Conservation (phyloP, 768 basidiomycete species). For the Udeniomyces megalosporus region DNA sequence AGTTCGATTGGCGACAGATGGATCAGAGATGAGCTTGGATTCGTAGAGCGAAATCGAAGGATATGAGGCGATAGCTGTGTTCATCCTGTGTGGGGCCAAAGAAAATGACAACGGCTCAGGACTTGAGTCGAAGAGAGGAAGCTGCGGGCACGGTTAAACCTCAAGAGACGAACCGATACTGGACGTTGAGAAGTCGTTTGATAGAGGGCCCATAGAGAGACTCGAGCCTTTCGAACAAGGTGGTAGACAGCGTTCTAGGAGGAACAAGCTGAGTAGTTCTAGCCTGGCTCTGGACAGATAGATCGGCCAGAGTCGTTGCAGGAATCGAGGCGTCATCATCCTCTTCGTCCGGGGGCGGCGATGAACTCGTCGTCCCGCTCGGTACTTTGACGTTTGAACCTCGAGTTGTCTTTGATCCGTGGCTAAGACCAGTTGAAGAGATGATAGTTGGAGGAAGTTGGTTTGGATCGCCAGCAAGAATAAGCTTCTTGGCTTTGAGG, state of each 20-base stretch:
- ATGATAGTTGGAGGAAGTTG: conserved; percentile 83
- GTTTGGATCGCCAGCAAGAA: conserved; percentile 19
- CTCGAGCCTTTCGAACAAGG: conserved; percentile 83
- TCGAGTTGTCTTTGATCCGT: conserved; percentile 5
- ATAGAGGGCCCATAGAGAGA: conserved; percentile 66
- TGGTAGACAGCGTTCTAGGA: conserved; percentile 63
- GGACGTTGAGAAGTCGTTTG: conserved; percentile 73
- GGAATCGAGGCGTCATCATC: not conserved
- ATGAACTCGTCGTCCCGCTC: not conserved
- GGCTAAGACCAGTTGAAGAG: conserved; percentile 31
- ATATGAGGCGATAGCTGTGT: conserved; percentile 64
- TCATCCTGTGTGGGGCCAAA: conserved; percentile 47
- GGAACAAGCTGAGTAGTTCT: conserved; percentile 33
- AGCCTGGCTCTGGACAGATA: not conserved
- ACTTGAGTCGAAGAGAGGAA: not conserved
- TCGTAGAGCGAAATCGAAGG: conserved; percentile 69
- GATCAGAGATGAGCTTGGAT: conserved; percentile 50
- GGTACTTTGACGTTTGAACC: not conserved
- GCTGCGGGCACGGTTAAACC: no score
- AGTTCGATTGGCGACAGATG: conserved; percentile 53
- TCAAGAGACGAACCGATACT: conserved; percentile 40
- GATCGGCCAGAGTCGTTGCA: not conserved
- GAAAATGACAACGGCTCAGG: conserved; percentile 19
- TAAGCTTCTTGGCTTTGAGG: conserved; percentile 63
- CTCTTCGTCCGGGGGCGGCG: not conserved